A percentile compares a stretch with the other conserved stretches of the same genome.
These are phyloP conservation scores for Boehmeria nivea DNA, from an alignment of 306 rosid species.

Conservation along the genomic window DNA sequence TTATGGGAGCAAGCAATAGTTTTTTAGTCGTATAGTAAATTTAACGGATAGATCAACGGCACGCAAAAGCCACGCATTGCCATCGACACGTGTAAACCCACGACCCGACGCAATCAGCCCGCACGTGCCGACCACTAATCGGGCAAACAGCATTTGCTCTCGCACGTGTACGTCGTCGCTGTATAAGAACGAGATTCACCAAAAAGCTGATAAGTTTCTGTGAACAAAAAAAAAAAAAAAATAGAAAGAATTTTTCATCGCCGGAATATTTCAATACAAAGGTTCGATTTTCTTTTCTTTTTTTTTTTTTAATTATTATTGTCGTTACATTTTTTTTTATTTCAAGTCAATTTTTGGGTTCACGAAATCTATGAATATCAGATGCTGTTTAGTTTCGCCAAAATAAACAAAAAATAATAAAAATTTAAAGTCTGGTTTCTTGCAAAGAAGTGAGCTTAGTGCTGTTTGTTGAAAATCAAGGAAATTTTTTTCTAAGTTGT, in stretches of 20 bases:
- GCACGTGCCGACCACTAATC: background rate
- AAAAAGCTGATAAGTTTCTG: background rate
- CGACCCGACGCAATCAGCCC: background rate
- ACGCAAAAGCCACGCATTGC: too few relatives aligned
- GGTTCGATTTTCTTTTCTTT: conserved; percentile 8
- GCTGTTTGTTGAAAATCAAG: too few relatives aligned
- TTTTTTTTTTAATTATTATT: background rate
- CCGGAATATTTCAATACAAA: conserved; percentile 17
- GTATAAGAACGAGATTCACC: background rate
- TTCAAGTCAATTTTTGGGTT: background rate
- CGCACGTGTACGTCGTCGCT: background rate
- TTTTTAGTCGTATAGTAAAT: too few relatives aligned
- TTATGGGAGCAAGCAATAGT: too few relatives aligned
- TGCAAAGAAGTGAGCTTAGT: too few relatives aligned
- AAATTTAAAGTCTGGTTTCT: too few relatives aligned
- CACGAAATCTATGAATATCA: background rate
- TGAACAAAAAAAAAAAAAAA: background rate
- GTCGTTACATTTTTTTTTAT: background rate
- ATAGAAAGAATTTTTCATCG: background rate
- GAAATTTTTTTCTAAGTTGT: too few relatives aligned
- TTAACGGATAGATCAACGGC: too few relatives aligned
- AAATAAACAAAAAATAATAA: too few relatives aligned
- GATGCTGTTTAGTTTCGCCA: background rate
- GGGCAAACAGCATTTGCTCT: background rate
- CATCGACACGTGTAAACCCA: too few relatives aligned